Evolutionary conservation across 2,329 filamentous ascomycete genomes (phyloP).

Genomic region (Trichophyton schoenleinii): DNA sequence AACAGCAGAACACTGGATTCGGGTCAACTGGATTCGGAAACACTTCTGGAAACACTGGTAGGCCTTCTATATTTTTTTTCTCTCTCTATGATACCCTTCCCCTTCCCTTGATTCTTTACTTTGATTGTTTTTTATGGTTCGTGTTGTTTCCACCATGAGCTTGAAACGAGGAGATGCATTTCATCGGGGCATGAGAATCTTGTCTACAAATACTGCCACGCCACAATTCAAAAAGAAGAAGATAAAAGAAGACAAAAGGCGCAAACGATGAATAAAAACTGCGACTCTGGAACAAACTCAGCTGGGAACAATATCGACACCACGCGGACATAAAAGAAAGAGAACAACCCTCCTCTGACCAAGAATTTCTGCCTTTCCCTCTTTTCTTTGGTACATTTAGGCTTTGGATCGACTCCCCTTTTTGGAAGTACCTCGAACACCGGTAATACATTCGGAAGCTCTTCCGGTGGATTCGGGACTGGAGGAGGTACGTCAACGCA

Average conservation of each 20-base stretch:
- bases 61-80: neutral
- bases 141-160: slow-evolving; percentile 4
- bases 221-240: neutral
- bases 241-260: neutral
- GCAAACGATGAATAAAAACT: slow-evolving; percentile 4
- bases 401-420: slow-evolving; percentile 27
- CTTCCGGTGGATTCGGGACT: slow-evolving; percentile 18
- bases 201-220: neutral
- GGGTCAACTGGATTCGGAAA: slow-evolving; percentile 9
- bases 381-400: slow-evolving; percentile 16
- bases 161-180: slow-evolving; percentile 4
- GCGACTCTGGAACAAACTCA: slow-evolving; percentile 4
- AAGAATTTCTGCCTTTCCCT: slow-evolving; percentile 4
- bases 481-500: slow-evolving; percentile 19
- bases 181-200: neutral
- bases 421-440: slow-evolving; percentile 26
- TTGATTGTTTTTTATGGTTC: slow-evolving; percentile 6
- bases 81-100: neutral
- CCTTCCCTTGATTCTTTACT: neutral
- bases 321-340: slow-evolving; percentile 3
- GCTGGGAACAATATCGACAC: slow-evolving; percentile 1
- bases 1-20: slow-evolving; percentile 12
- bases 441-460: slow-evolving; percentile 15
- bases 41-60: slow-evolving; percentile 12
- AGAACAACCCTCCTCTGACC: slow-evolving; percentile 4